Evolutionary conservation across 2,329 filamentous ascomycete genomes (phyloP), one percentile per base, ranked within the genome.

Genomic region (Neophaeococcomyces aloes): DNA sequence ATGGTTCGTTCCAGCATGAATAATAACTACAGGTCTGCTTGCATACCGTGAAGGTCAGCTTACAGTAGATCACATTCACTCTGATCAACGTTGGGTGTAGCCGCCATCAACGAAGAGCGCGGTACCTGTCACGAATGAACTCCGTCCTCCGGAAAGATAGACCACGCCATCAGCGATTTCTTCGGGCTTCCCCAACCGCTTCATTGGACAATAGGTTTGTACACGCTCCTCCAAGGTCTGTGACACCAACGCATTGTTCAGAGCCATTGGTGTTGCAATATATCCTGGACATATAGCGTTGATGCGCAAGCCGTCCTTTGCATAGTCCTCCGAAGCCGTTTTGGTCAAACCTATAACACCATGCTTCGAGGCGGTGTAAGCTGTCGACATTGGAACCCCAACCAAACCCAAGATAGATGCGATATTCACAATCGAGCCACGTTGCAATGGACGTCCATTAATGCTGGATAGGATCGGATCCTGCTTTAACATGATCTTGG

Each of bases 31-130:
- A n/a, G n/a, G n/a, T 10, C 23, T 27, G 23, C 23, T 27, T 27
- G 23, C 23, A 27, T 6, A 27, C 17, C 34, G n/a, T n/a, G n/a
- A n/a, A n/a, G n/a, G n/a, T n/a, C n/a, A n/a, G n/a, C n/a, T n/a
- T n/a, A n/a, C n/a, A n/a, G n/a, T n/a, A 36, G 19, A 19, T 23
- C 19, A 39, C 8, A 27, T 27, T 23, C 15, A 7, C 17, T 7
- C 13, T 29, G 18, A 27, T 33, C 38, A 47, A 0, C 39, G 42
- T 7, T 67, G 66, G 27, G 65, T 67, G 56, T 86, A 81, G 0
- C 81, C 82, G 10, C 82, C 81, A 56, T 86, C 82, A 38, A 86
- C 79, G 27, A 80, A 65, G 57, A 86, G 58, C 52, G 84, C 79
- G 25, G 75, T 72, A 1, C 78, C 79, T 0, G 79, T 83, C 78